Evolutionary conservation across 768 basidiomycete species (phyloP).

Genomic region (Cystofilobasidium capitatum): DNA sequence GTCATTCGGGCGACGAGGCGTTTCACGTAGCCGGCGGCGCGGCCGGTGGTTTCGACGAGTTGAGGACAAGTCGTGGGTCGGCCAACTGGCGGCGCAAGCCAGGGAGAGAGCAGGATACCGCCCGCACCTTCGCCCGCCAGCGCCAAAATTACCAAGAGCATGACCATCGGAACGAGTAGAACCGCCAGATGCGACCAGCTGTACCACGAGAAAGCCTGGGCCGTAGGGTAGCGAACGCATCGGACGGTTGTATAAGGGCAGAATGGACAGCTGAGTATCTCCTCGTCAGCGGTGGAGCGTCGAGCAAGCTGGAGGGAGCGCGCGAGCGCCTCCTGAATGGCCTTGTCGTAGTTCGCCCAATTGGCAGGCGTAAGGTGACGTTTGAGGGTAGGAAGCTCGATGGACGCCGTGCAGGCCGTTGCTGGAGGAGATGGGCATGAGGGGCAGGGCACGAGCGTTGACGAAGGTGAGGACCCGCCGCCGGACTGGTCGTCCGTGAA

Average conservation of each 20-base stretch:
- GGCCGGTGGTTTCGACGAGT: too few relatives aligned
- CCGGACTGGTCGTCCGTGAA: not conserved
- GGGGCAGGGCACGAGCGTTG: conserved; percentile 24
- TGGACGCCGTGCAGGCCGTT: conserved; percentile 5
- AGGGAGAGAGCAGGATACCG: too few relatives aligned
- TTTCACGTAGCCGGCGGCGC: not conserved
- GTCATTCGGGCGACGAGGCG: not conserved
- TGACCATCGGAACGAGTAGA: not conserved
- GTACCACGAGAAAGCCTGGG: not conserved
- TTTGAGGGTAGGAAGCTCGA: conserved; percentile 6
- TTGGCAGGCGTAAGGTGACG: conserved; percentile 4
- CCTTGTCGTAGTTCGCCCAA: conserved; percentile 4
- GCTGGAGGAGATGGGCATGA: conserved; percentile 2
- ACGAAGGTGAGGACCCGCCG: not conserved
- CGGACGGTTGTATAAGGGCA: conserved; percentile 10
- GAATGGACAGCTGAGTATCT: conserved; percentile 10
- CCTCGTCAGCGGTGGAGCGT: not conserved
- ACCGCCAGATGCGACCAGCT: not conserved
- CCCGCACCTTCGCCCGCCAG: too few relatives aligned
- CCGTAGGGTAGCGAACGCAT: not conserved
- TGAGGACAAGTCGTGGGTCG: not conserved
- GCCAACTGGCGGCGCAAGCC: too few relatives aligned
- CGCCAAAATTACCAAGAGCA: not conserved
- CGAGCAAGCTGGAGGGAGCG: not conserved
- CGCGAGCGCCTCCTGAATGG: conserved; percentile 15